Evolutionary conservation across 345 rosid genomes (phyloP).

Genomic region (Moricandia moricandioides): DNA sequence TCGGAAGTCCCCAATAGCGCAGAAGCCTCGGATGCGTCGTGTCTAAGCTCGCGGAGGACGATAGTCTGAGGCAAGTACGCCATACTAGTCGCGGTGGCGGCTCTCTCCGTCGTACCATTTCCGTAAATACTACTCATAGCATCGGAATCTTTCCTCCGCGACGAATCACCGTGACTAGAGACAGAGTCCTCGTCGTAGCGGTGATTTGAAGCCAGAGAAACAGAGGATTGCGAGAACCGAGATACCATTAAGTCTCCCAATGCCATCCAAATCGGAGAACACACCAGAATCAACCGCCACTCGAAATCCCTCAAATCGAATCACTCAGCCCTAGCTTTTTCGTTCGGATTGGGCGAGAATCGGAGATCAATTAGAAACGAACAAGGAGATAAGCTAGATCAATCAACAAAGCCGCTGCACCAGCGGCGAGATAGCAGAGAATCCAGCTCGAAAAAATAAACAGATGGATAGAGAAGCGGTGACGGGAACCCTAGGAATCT

Average conservation of each 20-base stretch:
- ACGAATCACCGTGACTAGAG: slow-evolving; percentile 50
- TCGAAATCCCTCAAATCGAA: slow-evolving; percentile 15
- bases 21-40: slow-evolving; percentile 78
- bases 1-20: slow-evolving; percentile 69
- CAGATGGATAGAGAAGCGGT: slow-evolving; percentile 14
- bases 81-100: slow-evolving; percentile 53
- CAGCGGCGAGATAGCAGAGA: slow-evolving; percentile 87
- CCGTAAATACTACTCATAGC: slow-evolving; percentile 61
- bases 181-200: slow-evolving; percentile 55
- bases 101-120: slow-evolving; percentile 37
- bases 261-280: slow-evolving; percentile 82
- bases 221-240: slow-evolving; percentile 78
- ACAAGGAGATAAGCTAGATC: slow-evolving; percentile 25
- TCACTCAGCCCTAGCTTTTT: slow-evolving; percentile 38
- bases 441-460: slow-evolving; percentile 64
- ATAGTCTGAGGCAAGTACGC: slow-evolving; percentile 84
- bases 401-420: slow-evolving; percentile 97
- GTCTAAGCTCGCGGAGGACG: slow-evolving; percentile 82
- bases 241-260: slow-evolving; percentile 97
- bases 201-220: slow-evolving; percentile 63
- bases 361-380: not conserved
- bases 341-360: slow-evolving; percentile 18
- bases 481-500: slow-evolving; percentile 34
- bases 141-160: slow-evolving; percentile 67
- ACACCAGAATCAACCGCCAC: slow-evolving; percentile 11